Evolutionary conservation across 2,329 filamentous ascomycete genomes (phyloP).

Genomic region (Verticillium longisporum): DNA sequence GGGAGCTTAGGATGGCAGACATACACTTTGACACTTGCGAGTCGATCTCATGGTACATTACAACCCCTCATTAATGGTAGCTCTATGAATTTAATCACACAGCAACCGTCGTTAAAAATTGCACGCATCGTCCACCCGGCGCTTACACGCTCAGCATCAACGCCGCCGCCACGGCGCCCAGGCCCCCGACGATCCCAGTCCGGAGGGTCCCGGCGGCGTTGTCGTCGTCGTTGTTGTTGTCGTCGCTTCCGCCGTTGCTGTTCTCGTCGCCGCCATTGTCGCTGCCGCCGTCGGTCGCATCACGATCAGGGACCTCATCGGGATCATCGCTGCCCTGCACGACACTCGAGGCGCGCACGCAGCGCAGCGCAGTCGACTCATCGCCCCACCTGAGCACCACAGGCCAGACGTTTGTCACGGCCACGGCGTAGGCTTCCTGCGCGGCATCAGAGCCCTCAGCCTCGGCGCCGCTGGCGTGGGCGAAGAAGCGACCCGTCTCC

Average conservation of each 20-base stretch:
- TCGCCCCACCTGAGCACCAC: not conserved
- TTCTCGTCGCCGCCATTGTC: not conserved
- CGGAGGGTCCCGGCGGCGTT: not conserved
- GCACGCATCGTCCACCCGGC: too few species aligned
- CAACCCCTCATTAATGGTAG: too few species aligned
- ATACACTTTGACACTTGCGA: too few species aligned
- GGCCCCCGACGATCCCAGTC: not conserved
- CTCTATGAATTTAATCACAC: too few species aligned
- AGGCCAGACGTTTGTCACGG: not conserved
- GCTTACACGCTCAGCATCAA: not conserved
- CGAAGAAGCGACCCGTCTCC: not conserved
- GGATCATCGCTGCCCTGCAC: not conserved
- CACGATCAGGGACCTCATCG: not conserved
- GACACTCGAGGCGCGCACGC: not conserved
- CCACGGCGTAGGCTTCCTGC: constrained; percentile 5
- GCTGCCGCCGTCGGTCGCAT: not conserved
- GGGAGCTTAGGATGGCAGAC: too few species aligned
- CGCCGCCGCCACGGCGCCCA: not conserved
- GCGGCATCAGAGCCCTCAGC: constrained; percentile 4
- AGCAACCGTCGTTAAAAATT: too few species aligned
- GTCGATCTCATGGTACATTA: too few species aligned
- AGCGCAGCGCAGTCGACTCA: not conserved
- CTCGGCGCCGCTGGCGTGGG: not conserved
- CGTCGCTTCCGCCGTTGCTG: not conserved
- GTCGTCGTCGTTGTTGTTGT: not conserved